A percentile compares a stretch with the other conserved stretches of the same genome.
These are phyloP conservation scores for Exserohilum rostratum DNA, from an alignment of 2,329 filamentous ascomycete species.

Conservation along the genomic window DNA sequence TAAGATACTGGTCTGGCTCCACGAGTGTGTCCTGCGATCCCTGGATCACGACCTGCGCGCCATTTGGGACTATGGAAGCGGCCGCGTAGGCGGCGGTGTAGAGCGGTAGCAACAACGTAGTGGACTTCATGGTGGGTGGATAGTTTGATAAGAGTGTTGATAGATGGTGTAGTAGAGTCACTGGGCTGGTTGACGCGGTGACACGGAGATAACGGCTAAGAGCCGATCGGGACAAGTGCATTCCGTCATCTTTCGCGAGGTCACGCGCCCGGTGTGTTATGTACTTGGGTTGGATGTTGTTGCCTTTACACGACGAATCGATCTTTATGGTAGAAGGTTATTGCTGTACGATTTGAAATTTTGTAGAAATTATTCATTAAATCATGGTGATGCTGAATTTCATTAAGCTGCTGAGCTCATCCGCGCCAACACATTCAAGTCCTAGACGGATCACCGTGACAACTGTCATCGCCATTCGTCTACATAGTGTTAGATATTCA, in stretches of 20 bases:
- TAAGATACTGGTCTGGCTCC: slow-evolving; percentile 57
- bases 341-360: no score
- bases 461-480: no score
- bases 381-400: no score
- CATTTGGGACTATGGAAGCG: slow-evolving; percentile 34
- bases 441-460: no score
- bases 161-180: slow-evolving; percentile 9
- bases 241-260: slow-evolving; percentile 11
- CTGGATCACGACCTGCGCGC: slow-evolving; percentile 38
- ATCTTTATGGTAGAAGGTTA: not conserved
- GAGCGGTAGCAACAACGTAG: slow-evolving; percentile 41
- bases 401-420: no score
- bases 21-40: slow-evolving; percentile 34
- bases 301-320: no score
- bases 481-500: no score
- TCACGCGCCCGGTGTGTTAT: slow-evolving; percentile 4
- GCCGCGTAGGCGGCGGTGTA: slow-evolving; percentile 38
- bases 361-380: no score
- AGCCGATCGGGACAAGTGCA: slow-evolving; percentile 8
- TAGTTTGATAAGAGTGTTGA: not conserved
- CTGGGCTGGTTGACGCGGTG: slow-evolving; percentile 17
- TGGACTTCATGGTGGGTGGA: slow-evolving; percentile 40
- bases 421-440: no score
- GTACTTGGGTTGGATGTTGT: no score
- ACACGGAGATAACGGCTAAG: slow-evolving; percentile 12